These are phyloP conservation scores for Myxozyma lipomycoides DNA, from an alignment of 805 yeast genomes.

Conservation along the genomic window DNA sequence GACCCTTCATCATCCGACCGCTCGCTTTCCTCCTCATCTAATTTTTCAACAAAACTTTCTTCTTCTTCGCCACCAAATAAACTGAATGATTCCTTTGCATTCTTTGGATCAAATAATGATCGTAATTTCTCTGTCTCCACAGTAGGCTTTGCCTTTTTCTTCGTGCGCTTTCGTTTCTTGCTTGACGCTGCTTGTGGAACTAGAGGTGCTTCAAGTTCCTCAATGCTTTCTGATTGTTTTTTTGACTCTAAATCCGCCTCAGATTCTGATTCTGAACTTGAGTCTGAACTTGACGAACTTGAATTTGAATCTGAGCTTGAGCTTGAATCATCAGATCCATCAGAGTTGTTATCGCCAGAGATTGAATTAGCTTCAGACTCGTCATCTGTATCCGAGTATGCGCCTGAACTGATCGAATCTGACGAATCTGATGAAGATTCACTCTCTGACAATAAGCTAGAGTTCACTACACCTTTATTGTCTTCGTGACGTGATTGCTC, in stretches of 20 bases:
- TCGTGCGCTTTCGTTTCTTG: background rate
- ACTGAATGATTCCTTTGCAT: slow-evolving; percentile 38
- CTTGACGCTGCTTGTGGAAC: background rate
- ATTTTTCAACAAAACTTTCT: slow-evolving; percentile 36
- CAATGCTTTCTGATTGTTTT: background rate
- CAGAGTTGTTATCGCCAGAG: background rate
- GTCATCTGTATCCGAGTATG: no score
- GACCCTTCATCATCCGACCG: background rate
- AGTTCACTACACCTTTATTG: no score
- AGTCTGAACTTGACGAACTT: background rate
- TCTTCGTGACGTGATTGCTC: no score
- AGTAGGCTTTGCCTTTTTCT: slow-evolving; percentile 1
- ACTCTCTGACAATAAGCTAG: no score
- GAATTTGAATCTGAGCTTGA: background rate
- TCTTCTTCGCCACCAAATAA: slow-evolving; percentile 38
- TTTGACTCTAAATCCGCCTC: background rate
- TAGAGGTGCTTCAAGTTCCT: background rate
- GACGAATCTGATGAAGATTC: no score
- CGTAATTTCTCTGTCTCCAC: slow-evolving; percentile 15
- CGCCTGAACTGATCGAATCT: no score
- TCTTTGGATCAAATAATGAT: slow-evolving; percentile 11
- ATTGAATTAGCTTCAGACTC: slow-evolving; percentile 35
- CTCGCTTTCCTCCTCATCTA: background rate
- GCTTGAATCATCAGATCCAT: background rate
- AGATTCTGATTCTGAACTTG: background rate